These are phyloP conservation scores for Entophlyctis luteolus DNA, from an alignment of 192 early-diverging fungal genomes.

Conservation along the genomic window DNA sequence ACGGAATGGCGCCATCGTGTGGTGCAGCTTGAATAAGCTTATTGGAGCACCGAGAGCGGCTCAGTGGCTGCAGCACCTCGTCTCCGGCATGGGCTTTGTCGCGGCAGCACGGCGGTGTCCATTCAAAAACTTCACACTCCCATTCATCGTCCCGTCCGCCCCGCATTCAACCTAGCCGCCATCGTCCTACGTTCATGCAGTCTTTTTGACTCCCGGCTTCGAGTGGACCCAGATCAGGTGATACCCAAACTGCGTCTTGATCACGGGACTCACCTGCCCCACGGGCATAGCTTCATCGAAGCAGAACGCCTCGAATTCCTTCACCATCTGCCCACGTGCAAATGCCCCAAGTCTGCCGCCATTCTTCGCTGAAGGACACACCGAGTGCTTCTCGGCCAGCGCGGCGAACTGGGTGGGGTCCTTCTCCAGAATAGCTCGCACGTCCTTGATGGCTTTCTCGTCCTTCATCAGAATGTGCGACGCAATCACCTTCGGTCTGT, in stretches of 20 bases:
- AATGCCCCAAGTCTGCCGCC: conserved; percentile 18
- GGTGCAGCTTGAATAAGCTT: too few relatives aligned
- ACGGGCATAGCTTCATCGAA: conserved; percentile 22
- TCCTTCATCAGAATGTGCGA: neutral
- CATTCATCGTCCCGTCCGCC: too few relatives aligned
- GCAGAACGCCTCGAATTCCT: conserved; percentile 18
- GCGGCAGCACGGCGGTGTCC: too few relatives aligned
- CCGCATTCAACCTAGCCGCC: too few relatives aligned
- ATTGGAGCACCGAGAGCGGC: too few relatives aligned
- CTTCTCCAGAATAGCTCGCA: neutral
- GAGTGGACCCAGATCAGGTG: too few relatives aligned
- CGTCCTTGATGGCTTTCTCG: neutral
- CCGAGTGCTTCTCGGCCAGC: conserved; percentile 30
- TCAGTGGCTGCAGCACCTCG: too few relatives aligned
- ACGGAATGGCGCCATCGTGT: too few relatives aligned
- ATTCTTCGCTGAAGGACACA: conserved; percentile 29
- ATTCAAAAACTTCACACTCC: too few relatives aligned
- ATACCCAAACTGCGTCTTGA: neutral
- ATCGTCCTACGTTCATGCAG: too few relatives aligned
- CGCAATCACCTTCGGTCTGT: neutral
- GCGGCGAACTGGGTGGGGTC: conserved; percentile 9
- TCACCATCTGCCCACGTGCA: conserved; percentile 24
- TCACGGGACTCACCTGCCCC: neutral
- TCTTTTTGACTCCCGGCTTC: too few relatives aligned
- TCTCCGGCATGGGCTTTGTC: too few relatives aligned